Evolutionary conservation across 768 basidiomycete genomes (phyloP), one percentile per base, ranked within the genome.

Genomic region (Mycena galericulata): DNA sequence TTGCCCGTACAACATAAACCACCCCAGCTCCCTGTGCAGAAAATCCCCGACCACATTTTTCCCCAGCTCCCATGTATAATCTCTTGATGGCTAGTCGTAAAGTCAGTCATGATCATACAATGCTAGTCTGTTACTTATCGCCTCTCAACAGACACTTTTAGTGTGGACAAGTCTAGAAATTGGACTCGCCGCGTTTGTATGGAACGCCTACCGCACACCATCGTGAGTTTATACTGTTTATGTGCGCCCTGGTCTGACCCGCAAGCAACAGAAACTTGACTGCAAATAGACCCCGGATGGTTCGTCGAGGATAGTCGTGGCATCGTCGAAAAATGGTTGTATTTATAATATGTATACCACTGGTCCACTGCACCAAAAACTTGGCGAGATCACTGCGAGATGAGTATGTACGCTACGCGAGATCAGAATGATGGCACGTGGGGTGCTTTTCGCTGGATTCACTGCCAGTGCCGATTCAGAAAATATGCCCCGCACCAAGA

Each of bases 41-140:
- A 26, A 41, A 10, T 30, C 38, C 24, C 49, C 14, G 2, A 7
- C 17, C 29, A 18, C n/a, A 46, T 4, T 11, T 50, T 14, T 41
- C 14, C 10, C 17, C 24, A 24, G 32, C 41, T 27, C n/a, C 34
- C 8, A 67, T 67, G 66, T 61, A 67, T 20, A 67, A 54, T 41
- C 53, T 67, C 26, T 4, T 67, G 29, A 56, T 61, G 32, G 32
- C 66, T 47, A 46, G 59, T 10, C 66, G 66, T 11, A 47, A 14
- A 4, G 57, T 67, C 43, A 36, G 55, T 59, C 22, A 9, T n/a
- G 4, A 6, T 22, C 38, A 1, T 27, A 11, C 41, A 11, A 26
- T 27, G 24, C 2, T 41, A 1, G 4, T 41, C 11, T 45, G n/a
- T 2, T 12, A 45, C 45, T 60, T 29, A 60, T 22, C 34, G 18